phyloP scores from a whole-genome alignment of 164 flowering plant genomes.

The Chimonanthus praecox region DNA sequence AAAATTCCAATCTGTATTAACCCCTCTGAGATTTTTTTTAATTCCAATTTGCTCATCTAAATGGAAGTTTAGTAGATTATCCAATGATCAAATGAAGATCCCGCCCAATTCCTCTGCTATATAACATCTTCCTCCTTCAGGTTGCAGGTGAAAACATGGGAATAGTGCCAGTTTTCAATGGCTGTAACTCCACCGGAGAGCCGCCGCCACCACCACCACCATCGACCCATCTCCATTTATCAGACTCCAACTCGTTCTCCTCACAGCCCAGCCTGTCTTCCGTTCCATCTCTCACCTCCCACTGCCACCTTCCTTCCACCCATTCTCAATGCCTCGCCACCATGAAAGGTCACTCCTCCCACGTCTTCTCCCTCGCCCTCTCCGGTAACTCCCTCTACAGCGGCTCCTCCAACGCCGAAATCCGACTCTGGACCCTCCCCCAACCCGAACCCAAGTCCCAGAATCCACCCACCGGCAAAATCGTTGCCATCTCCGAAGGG shows the following conservation, averaged over 20 bases:
- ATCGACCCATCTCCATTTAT: neutral
- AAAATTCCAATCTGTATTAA: neutral
- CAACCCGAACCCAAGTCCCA: constrained; percentile 2
- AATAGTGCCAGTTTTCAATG: constrained; percentile 30
- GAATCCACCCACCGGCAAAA: constrained; percentile 7
- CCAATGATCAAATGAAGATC: neutral
- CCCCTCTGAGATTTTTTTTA: too few relatives aligned
- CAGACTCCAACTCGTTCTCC: constrained; percentile 33
- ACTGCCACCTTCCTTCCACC: constrained; percentile 14
- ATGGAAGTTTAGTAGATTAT: too few relatives aligned
- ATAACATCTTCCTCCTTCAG: neutral
- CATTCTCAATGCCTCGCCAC: constrained; percentile 43
- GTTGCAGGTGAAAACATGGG: constrained; percentile 25
- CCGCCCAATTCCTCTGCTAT: neutral
- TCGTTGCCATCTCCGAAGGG: constrained; percentile 39
- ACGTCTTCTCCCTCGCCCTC: constrained; percentile 50
- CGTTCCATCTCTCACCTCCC: constrained; percentile 45
- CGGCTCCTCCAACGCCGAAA: constrained; percentile 49
- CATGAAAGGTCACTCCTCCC: constrained; percentile 51
- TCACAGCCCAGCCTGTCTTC: constrained; percentile 63
- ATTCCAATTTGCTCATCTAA: neutral
- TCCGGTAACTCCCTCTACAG: constrained; percentile 49
- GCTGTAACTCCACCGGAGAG: constrained; percentile 20
- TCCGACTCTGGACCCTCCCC: constrained; percentile 34
- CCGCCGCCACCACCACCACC: constrained; percentile 16